Conservation (phyloP, 805 yeast species). For the Metschnikowia picachoensis region DNA sequence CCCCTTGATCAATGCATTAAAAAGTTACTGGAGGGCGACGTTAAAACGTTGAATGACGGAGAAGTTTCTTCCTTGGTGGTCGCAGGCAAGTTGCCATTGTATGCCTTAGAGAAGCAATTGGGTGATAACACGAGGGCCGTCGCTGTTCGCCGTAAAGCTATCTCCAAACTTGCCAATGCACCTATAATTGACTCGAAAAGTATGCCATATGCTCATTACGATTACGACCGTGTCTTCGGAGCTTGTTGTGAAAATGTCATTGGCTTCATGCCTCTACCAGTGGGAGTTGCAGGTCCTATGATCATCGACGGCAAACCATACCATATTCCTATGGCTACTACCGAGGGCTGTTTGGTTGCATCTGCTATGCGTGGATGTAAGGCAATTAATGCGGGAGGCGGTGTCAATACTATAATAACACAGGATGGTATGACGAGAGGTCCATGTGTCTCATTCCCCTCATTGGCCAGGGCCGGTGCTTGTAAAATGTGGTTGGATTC, state of each 20-base stretch:
- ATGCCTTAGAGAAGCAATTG: slow-evolving; percentile 90
- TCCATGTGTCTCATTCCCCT: slow-evolving; percentile 90
- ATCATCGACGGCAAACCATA: slow-evolving; percentile 82
- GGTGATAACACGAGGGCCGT: slow-evolving; percentile 92
- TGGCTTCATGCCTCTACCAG: slow-evolving; percentile 94
- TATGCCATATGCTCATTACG: slow-evolving; percentile 80
- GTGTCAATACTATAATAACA: slow-evolving; percentile 86
- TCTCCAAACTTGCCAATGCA: slow-evolving; percentile 76
- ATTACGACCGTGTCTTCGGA: slow-evolving; percentile 94
- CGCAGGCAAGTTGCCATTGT: slow-evolving; percentile 79
- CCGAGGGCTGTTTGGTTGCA: slow-evolving; percentile 98
- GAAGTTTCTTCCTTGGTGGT: slow-evolving; percentile 72
- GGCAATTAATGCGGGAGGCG: slow-evolving; percentile 96
- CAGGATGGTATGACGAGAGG: slow-evolving; percentile 99
- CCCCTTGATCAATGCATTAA: slow-evolving; percentile 63
- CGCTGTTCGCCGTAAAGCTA: slow-evolving; percentile 85
- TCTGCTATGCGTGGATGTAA: slow-evolving; percentile 99
- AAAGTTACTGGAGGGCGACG: slow-evolving; percentile 65
- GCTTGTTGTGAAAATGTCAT: slow-evolving; percentile 99
- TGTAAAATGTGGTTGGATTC: slow-evolving; percentile 95
- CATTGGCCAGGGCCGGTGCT: slow-evolving; percentile 83
- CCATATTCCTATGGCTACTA: slow-evolving; percentile 98
- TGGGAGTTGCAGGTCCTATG: slow-evolving; percentile 97
- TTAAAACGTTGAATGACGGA: slow-evolving; percentile 60
- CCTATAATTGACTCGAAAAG: slow-evolving; percentile 68